A percentile compares a stretch with the other conserved stretches of the same genome.
Conservation (phyloP, 176 grass and related monocot species). For the Alloteropsis semialata region DNA sequence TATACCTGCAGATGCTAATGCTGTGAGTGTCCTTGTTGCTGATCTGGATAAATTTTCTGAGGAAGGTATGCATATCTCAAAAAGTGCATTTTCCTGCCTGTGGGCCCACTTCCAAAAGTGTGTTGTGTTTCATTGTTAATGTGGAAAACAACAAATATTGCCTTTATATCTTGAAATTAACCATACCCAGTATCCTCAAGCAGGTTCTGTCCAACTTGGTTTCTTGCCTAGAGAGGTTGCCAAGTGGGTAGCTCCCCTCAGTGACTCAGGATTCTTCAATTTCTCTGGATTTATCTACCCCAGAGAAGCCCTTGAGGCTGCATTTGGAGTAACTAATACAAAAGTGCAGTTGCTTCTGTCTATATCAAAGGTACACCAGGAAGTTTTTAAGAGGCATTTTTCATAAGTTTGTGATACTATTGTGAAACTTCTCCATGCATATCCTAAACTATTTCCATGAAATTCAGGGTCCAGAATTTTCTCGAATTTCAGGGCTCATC, state of each 20-base stretch:
- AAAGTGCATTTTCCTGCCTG: background rate
- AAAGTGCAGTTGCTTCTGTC: slow-evolving; percentile 61
- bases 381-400: slow-evolving; percentile 17
- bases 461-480: slow-evolving; percentile 77
- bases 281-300: slow-evolving; percentile 92
- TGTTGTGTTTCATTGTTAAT: background rate
- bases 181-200: slow-evolving; percentile 14
- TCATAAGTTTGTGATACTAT: slow-evolving; percentile 2
- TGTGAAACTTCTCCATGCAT: background rate
- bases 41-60: slow-evolving; percentile 57
- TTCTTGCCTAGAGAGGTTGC: slow-evolving; percentile 91
- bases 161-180: slow-evolving; percentile 1
- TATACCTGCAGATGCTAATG: slow-evolving; percentile 91
- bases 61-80: slow-evolving; percentile 53
- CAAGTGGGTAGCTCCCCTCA: slow-evolving; percentile 87
- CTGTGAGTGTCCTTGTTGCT: slow-evolving; percentile 74
- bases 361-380: slow-evolving; percentile 58
- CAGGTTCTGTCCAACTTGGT: slow-evolving; percentile 80
- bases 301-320: slow-evolving; percentile 71
- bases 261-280: slow-evolving; percentile 64
- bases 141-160: background rate
- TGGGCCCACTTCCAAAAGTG: background rate
- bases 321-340: slow-evolving; percentile 52
- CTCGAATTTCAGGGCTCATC: slow-evolving; percentile 59
- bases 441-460: slow-evolving; percentile 31